Evolutionary conservation across 208 protist species (phyloP), one percentile per base, ranked within the genome.

Genomic region (Crithidia sp.): DNA sequence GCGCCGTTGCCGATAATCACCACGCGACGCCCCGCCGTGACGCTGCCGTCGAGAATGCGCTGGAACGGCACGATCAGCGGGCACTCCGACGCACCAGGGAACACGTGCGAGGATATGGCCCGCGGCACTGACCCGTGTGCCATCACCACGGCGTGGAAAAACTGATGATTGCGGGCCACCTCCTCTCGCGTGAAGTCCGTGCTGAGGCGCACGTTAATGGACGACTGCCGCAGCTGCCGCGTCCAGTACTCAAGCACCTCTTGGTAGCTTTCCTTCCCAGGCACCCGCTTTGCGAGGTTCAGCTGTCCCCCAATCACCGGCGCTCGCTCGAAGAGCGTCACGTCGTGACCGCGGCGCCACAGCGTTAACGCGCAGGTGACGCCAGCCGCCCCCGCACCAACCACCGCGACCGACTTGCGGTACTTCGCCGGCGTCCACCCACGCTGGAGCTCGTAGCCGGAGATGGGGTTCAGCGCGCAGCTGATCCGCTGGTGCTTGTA

Each of bases 221-320:
- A 86, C 9, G 88, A 94, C 71, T 90, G 67, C 12, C 85, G 89
- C 59, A 96, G 72, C 78, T 95, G 86, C 56, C 85, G 64, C 47
- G 85, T 91, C 89, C 95, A 98, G 85, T 98, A 97, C 65, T 93
- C 85, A 10, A 98, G 68, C 53, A 93, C 77, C 43, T 90, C 89
- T 64, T 97, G 88, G 67, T 98, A 98, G 54, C 82, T 83, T 53
- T 98, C 93, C 83, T 98, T 98, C 9, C 97, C 97, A 5, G 95
- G 94, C 2, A 98, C 84, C n/a, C 84, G 68, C 83, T 98, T 97
- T 12, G 97, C 95, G 9, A 98, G 71, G 78, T 98, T 97, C 54
- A 98, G 84, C 84, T 98, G 95, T 0, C 97, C 96, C 7, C 96
- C 96, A 61, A 98, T 94, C 45, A 74, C 60, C 16, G 70, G 62